Percentiles rank a stretch among this genome's conserved stretches.
Evolutionary conservation across 1,284 basidiomycete genomes (phyloP).

Genomic region (Cryptococcus sp.): DNA sequence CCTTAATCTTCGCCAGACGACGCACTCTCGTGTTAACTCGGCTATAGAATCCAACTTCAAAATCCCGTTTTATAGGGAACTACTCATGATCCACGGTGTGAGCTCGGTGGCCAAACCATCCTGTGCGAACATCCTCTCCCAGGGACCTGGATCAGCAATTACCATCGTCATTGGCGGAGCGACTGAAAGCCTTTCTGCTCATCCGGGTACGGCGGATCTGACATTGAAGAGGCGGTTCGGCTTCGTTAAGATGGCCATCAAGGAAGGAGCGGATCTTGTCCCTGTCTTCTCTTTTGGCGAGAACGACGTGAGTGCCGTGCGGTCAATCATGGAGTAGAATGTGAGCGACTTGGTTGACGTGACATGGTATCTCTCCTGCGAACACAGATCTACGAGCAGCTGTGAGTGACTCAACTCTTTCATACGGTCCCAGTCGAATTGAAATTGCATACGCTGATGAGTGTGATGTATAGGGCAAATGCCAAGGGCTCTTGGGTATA

Average conservation of each 20-base stretch:
- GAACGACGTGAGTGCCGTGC: slow-evolving; percentile 75
- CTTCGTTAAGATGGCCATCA: slow-evolving; percentile 96
- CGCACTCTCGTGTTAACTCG: neutral
- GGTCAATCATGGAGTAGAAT: neutral
- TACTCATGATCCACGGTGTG: slow-evolving; percentile 80
- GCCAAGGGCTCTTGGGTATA: slow-evolving; percentile 88
- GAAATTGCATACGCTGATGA: neutral
- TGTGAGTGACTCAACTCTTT: slow-evolving; percentile 55
- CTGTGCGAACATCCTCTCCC: slow-evolving; percentile 82
- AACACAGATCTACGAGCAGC: slow-evolving; percentile 85
- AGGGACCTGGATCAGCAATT: slow-evolving; percentile 70
- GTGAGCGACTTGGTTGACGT: slow-evolving; percentile 4
- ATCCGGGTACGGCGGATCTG: slow-evolving; percentile 86
- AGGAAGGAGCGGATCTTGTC: slow-evolving; percentile 88
- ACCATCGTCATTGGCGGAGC: slow-evolving; percentile 97
- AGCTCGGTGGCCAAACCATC: slow-evolving; percentile 88
- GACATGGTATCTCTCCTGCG: neutral
- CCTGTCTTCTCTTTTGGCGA: slow-evolving; percentile 97
- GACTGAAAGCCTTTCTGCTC: slow-evolving; percentile 87
- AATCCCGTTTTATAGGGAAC: slow-evolving; percentile 90
- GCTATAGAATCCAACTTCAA: slow-evolving; percentile 72
- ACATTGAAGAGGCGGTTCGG: slow-evolving; percentile 82
- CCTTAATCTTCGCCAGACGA: slow-evolving; percentile 26
- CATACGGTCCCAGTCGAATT: neutral
- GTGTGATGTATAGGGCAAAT: slow-evolving; percentile 60